A percentile compares a stretch with the other conserved stretches of the same genome.
phyloP scores from a whole-genome alignment of 768 basidiomycete genomes.

The Mycena alexandri region DNA sequence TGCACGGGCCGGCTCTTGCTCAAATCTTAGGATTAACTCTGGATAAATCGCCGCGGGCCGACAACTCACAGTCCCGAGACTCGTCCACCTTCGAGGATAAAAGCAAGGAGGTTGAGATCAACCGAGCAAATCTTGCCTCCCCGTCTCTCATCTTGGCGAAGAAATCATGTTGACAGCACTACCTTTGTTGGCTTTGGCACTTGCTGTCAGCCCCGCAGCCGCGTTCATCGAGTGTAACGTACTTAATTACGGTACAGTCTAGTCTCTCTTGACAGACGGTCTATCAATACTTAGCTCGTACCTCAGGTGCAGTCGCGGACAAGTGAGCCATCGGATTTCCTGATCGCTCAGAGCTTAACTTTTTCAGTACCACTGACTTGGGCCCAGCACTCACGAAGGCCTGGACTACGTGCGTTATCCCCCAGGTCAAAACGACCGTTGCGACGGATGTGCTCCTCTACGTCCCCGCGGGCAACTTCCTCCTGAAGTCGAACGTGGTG shows the following conservation, averaged over 20 bases:
- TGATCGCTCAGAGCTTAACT: not conserved
- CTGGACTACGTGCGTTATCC: constrained; percentile 40
- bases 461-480: constrained; percentile 42
- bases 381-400: constrained; percentile 42
- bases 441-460: constrained; percentile 39
- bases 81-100: not conserved
- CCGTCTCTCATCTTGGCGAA: constrained; percentile 1
- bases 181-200: constrained; percentile 24
- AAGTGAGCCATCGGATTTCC: not conserved
- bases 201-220: not conserved
- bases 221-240: constrained; percentile 43
- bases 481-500: constrained; percentile 35
- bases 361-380: constrained; percentile 38
- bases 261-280: no score
- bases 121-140: not conserved
- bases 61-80: not conserved
- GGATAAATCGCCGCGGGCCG: constrained; percentile 10
- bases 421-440: constrained; percentile 34
- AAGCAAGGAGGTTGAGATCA: not conserved
- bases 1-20: no score
- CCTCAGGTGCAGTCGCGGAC: constrained; percentile 41
- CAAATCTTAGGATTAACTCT: not conserved
- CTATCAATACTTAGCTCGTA: no score
- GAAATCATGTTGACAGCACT: constrained; percentile 19
- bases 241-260: constrained; percentile 40